These are phyloP conservation scores for Evernia prunastri DNA, from an alignment of 495 filamentous ascomycete species.

Conservation along the genomic window DNA sequence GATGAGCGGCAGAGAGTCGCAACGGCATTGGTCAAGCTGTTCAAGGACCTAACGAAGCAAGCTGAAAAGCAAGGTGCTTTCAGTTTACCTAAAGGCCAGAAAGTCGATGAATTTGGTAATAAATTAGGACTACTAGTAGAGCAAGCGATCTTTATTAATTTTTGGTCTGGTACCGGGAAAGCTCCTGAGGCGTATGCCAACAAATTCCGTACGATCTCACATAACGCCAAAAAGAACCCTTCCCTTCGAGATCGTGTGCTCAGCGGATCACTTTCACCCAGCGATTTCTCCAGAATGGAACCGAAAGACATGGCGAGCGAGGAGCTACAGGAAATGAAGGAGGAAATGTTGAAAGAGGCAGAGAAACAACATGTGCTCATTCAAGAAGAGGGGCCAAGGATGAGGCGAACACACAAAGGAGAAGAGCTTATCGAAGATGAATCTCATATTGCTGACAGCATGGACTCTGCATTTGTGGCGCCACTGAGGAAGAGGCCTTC, in stretches of 20 bases:
- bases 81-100: constrained; percentile 47
- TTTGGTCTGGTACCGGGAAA: constrained; percentile 45
- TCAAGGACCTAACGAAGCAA: constrained; percentile 47
- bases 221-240: constrained; percentile 81
- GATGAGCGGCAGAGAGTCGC: constrained; percentile 46
- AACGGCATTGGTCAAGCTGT: constrained; percentile 45
- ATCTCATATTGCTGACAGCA: constrained; percentile 35
- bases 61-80: constrained; percentile 46
- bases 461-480: constrained; percentile 45
- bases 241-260: constrained; percentile 72
- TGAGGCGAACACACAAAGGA: constrained; percentile 89
- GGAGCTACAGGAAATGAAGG: constrained; percentile 73
- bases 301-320: constrained; percentile 85
- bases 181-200: constrained; percentile 47
- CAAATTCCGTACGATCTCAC: constrained; percentile 58
- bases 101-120: constrained; percentile 45
- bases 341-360: constrained; percentile 65
- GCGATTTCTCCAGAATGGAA: constrained; percentile 73
- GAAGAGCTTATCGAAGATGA: constrained; percentile 83
- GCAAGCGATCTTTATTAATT: constrained; percentile 55
- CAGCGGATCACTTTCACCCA: constrained; percentile 57
- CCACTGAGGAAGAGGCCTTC: constrained; percentile 35
- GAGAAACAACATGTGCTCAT: constrained; percentile 85
- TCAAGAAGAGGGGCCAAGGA: constrained; percentile 73
- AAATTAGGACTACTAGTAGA: constrained; percentile 67